phyloP scores from a whole-genome alignment of 139 green algal species.

The Coelastrella sp. region DNA sequence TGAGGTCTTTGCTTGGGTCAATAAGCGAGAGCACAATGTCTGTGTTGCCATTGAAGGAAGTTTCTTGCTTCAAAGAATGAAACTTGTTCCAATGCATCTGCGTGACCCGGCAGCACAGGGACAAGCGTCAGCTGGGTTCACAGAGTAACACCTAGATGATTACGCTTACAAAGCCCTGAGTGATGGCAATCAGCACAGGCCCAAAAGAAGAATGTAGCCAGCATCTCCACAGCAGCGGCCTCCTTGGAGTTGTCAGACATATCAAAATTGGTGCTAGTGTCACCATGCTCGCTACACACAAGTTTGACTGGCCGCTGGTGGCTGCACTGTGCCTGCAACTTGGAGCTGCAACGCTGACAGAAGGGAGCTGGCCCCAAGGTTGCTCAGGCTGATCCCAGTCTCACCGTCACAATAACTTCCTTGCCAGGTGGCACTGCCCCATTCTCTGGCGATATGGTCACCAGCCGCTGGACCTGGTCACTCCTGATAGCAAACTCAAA shows the following conservation, averaged over 20 bases:
- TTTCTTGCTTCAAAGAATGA: slow-evolving; percentile 60
- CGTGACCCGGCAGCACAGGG: neutral
- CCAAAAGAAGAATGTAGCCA: too few species aligned
- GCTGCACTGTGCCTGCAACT: too few species aligned
- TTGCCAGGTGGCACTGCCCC: slow-evolving; percentile 72
- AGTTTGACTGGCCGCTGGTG: too few species aligned
- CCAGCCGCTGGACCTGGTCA: slow-evolving; percentile 58
- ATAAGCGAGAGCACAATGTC: slow-evolving; percentile 80
- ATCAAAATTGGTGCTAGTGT: too few species aligned
- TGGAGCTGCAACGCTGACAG: too few species aligned
- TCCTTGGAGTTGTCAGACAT: too few species aligned
- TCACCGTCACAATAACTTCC: slow-evolving; percentile 59
- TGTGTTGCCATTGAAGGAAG: slow-evolving; percentile 68
- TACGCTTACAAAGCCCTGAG: too few species aligned
- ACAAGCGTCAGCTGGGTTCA: too few species aligned
- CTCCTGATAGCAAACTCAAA: slow-evolving; percentile 68
- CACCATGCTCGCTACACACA: too few species aligned
- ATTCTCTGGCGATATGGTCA: slow-evolving; percentile 67
- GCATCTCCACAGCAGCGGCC: too few species aligned
- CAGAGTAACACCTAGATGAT: too few species aligned
- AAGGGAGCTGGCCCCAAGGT: neutral
- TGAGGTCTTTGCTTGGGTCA: slow-evolving; percentile 77
- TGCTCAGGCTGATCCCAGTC: neutral
- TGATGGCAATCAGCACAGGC: too few species aligned
- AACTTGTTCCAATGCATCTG: slow-evolving; percentile 77